These are phyloP conservation scores for Amanita subjunquillea DNA, from an alignment of 768 basidiomycete species.

Conservation along the genomic window DNA sequence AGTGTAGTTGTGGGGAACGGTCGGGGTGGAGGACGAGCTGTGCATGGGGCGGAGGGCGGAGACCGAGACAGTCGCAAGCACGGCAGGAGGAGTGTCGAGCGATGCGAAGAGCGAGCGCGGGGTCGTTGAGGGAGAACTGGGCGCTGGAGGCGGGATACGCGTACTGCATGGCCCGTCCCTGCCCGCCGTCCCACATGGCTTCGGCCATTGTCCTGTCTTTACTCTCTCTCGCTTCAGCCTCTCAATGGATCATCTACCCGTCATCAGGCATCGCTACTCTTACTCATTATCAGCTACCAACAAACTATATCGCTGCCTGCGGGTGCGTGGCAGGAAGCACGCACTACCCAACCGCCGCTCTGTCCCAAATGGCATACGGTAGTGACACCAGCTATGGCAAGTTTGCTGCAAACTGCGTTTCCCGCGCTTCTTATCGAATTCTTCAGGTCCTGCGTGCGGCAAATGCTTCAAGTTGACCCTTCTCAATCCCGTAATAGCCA, in stretches of 20 bases:
- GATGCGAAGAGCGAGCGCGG: conserved; percentile 60
- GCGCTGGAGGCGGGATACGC: conserved; percentile 58
- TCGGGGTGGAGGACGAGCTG: conserved; percentile 51
- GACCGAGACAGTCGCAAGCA: conserved; percentile 58
- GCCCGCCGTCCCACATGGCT: conserved; percentile 4
- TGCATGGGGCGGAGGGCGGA: conserved; percentile 52
- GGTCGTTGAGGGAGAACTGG: conserved; percentile 34
- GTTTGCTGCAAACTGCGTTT: background rate
- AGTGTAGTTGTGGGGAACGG: conserved; percentile 23
- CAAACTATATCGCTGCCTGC: conserved; percentile 57
- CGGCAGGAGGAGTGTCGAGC: conserved; percentile 74
- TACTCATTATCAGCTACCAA: conserved; percentile 61
- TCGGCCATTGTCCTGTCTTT: conserved; percentile 9
- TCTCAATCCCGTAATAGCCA: conserved; percentile 51
- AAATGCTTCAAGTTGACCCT: conserved; percentile 73
- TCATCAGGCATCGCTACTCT: conserved; percentile 57
- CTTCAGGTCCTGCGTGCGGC: conserved; percentile 59
- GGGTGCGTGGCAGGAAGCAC: conserved; percentile 65
- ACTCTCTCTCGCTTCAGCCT: conserved; percentile 7
- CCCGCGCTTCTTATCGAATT: background rate
- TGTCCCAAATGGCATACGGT: conserved; percentile 74
- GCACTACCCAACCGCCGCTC: conserved; percentile 69
- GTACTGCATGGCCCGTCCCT: conserved; percentile 37
- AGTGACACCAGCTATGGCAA: conserved; percentile 57
- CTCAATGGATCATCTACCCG: conserved; percentile 57